Conservation (phyloP, 805 yeast genomes). For the Candida xyloterini region DNA sequence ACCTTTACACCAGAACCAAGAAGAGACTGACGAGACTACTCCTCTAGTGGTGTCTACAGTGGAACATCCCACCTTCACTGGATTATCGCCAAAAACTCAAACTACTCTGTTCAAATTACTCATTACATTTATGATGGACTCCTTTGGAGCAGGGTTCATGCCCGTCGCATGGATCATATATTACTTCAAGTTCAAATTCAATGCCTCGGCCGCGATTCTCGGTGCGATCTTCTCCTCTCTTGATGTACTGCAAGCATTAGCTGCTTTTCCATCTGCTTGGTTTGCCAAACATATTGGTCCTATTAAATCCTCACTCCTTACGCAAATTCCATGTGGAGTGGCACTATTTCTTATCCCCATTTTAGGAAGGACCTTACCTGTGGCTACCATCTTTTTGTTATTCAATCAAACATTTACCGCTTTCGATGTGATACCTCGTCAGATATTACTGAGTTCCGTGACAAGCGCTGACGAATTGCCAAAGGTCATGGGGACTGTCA, state of each 20-base stretch:
- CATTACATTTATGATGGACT: constrained; percentile 74
- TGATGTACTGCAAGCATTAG: constrained; percentile 58
- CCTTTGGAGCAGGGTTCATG: constrained; percentile 87
- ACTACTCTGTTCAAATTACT: constrained; percentile 46
- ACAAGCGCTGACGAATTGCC: constrained; percentile 64
- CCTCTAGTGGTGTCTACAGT: constrained; percentile 20
- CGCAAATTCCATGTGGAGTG: constrained; percentile 76
- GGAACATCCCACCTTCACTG: constrained; percentile 29
- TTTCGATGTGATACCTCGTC: constrained; percentile 93
- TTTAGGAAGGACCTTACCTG: constrained; percentile 31
- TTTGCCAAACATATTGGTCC: constrained; percentile 73
- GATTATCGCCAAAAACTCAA: constrained; percentile 43
- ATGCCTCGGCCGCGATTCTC: constrained; percentile 50
- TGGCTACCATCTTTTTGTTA: constrained; percentile 51
- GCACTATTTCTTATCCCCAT: constrained; percentile 56
- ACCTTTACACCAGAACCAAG: not conserved
- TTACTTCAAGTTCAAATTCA: constrained; percentile 62
- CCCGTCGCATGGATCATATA: constrained; percentile 85
- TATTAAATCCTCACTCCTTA: constrained; percentile 65
- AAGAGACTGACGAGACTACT: constrained; percentile 11
- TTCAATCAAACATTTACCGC: constrained; percentile 62
- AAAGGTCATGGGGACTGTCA: constrained; percentile 79
- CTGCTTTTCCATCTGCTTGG: constrained; percentile 75
- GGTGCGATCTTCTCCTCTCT: constrained; percentile 69
- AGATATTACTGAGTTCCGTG: constrained; percentile 67